A percentile compares a stretch with the other conserved stretches of the same genome.
These are phyloP conservation scores for Salix suchowensis DNA, from an alignment of 345 rosid genomes.

Conservation along the genomic window DNA sequence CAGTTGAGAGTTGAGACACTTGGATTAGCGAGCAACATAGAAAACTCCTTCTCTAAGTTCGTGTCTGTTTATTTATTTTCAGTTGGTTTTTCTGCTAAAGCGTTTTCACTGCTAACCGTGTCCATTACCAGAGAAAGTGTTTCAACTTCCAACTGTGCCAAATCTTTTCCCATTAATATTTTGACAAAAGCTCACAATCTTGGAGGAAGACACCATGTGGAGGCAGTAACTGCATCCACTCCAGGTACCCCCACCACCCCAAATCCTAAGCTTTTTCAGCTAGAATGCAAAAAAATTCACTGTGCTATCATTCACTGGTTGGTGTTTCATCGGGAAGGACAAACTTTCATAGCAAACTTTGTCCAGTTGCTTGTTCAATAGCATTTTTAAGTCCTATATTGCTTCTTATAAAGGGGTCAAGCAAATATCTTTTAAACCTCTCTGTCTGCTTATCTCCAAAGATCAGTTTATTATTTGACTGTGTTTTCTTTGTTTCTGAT, in stretches of 20 bases:
- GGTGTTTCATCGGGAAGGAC: background rate
- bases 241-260: slow-evolving; percentile 12
- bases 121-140: background rate
- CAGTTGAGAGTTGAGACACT: background rate
- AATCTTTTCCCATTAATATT: background rate
- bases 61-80: background rate
- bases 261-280: background rate
- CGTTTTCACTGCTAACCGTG: background rate
- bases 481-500: slow-evolving; percentile 4
- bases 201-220: slow-evolving; percentile 15
- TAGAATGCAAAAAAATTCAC: background rate
- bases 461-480: background rate
- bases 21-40: background rate
- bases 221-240: slow-evolving; percentile 17
- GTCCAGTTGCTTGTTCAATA: background rate
- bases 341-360: slow-evolving; percentile 1
- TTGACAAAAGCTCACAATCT: slow-evolving; percentile 3
- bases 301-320: background rate
- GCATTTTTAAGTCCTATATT: background rate
- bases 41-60: background rate
- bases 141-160: background rate
- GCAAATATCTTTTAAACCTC: background rate
- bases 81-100: background rate
- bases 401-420: background rate
- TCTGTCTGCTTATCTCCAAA: background rate